These are phyloP conservation scores for Teunomyces funiuensis DNA, from an alignment of 805 yeast species.

Conservation along the genomic window DNA sequence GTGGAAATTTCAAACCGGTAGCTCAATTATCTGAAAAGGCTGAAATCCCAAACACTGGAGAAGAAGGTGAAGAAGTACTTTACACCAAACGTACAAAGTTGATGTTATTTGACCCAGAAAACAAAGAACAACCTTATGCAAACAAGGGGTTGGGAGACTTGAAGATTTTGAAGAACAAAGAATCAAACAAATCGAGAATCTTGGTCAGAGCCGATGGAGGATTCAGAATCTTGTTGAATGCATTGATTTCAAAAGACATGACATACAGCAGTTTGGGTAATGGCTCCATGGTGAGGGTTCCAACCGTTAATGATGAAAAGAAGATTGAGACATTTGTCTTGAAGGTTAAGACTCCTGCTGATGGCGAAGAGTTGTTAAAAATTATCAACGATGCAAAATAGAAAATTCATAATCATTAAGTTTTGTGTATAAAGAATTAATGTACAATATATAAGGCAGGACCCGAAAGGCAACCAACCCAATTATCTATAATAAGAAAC, in stretches of 20 bases:
- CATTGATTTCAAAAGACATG: constrained; percentile 56
- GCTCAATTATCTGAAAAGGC: constrained; percentile 46
- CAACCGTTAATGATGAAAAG: constrained; percentile 56
- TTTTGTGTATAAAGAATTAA: constrained; percentile 4
- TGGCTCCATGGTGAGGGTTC: constrained; percentile 65
- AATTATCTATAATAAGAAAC: constrained; percentile 1
- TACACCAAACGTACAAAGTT: constrained; percentile 73
- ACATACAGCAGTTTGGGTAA: constrained; percentile 62
- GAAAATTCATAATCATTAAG: neutral
- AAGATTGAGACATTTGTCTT: constrained; percentile 64
- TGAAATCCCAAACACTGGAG: constrained; percentile 63
- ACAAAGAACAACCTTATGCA: constrained; percentile 51
- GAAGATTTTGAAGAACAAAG: constrained; percentile 63
- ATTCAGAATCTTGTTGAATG: constrained; percentile 73
- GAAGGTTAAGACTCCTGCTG: constrained; percentile 74
- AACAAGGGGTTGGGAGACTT: constrained; percentile 80
- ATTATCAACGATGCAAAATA: constrained; percentile 28
- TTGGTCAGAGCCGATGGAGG: constrained; percentile 88
- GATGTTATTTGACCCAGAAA: constrained; percentile 54
- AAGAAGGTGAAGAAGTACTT: constrained; percentile 70
- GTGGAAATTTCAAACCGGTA: constrained; percentile 46
- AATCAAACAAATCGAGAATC: constrained; percentile 63
- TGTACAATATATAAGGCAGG: constrained; percentile 3
- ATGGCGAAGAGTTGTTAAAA: constrained; percentile 53
- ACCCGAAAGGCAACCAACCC: neutral